A percentile compares a stretch with the other conserved stretches of the same genome.
These are phyloP conservation scores for Suhomyces sp. DNA, from an alignment of 805 yeast genomes.

Conservation along the genomic window DNA sequence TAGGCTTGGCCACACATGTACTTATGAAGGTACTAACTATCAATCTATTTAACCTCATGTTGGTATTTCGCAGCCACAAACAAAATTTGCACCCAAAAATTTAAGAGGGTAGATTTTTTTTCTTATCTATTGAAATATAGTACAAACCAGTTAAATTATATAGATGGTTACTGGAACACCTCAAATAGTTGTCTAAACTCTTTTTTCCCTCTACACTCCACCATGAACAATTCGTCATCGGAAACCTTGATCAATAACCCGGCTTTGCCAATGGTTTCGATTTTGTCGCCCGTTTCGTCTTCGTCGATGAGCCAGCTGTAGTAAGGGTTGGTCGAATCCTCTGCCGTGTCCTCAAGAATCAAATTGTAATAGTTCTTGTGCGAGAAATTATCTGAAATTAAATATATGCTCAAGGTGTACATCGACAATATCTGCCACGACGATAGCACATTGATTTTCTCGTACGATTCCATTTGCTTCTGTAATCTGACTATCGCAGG, in stretches of 20 bases:
- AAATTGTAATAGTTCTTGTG: conserved; percentile 27
- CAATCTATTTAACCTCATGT: not conserved
- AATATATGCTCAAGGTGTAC: conserved; percentile 31
- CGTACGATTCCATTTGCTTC: conserved; percentile 29
- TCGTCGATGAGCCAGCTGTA: conserved; percentile 33
- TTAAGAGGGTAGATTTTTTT: too few species aligned
- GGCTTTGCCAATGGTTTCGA: conserved; percentile 42
- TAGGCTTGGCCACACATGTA: not conserved
- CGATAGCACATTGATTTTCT: conserved; percentile 31
- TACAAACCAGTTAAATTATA: not conserved
- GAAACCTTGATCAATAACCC: conserved; percentile 35
- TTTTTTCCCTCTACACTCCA: conserved; percentile 43
- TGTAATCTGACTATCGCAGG: conserved; percentile 38
- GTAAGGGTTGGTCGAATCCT: conserved; percentile 9
- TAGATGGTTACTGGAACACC: conserved; percentile 12
- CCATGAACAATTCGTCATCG: conserved; percentile 35
- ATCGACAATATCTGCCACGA: conserved; percentile 43
- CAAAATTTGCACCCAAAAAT: not conserved
- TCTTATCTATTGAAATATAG: not conserved
- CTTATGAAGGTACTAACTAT: not conserved
- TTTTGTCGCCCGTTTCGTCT: conserved; percentile 23
- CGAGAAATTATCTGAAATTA: conserved; percentile 26
- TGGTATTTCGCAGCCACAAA: not conserved
- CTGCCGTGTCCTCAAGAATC: conserved; percentile 18
- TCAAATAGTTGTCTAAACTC: conserved; percentile 31